Evolutionary conservation across 2,329 filamentous ascomycete genomes (phyloP), one percentile per base, ranked within the genome.

Genomic region (Chrysoporthe deuterocubensis): DNA sequence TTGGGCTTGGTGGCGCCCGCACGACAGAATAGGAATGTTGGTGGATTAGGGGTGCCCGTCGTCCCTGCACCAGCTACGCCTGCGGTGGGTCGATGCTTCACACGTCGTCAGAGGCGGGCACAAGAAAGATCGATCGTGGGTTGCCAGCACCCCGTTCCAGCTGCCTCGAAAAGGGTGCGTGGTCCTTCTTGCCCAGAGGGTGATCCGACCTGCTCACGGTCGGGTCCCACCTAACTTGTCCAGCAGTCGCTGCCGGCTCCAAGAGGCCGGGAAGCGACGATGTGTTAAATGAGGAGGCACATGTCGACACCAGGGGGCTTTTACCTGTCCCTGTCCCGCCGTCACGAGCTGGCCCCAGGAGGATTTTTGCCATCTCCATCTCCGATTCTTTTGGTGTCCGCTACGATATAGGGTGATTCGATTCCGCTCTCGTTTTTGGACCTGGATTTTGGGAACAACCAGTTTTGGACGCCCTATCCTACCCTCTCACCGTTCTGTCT

Each of bases 401-500:
- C 46, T 4, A 21, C 44, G 46, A 54, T 46, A 34, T 26, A 57
- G 40, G 18, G 16, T 11, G 44, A 37, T 26, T 18, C 46, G 42
- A 32, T 56, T 42, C 42, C 2, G 3, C 14, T 42, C 44, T 26
- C 44, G 48, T 68, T 70, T 71, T 70, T 68, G 70, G 67, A 69
- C 67, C 62, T 65, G 32, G 52, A 48, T 70, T 72, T 71, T 71
- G 70, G 70, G 21, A 48, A 71, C 63, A 59, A 46, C 60, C 54
- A 48, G 42, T 70, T 69, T 71, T 71, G 65, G 63, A 48, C 61
- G 52, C 62, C 21, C 66, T 63, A 62, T 60, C 46, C 56, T 64
- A 61, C 62, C 54, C 11, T 18, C 16, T 21, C 58, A 16, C 57
- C n/a, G 13, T 42, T 62, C 46, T 50, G 21, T n/a, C n/a, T 48